These are phyloP conservation scores for Phoma sp. DNA, from an alignment of 2,329 filamentous ascomycete species.

Conservation along the genomic window DNA sequence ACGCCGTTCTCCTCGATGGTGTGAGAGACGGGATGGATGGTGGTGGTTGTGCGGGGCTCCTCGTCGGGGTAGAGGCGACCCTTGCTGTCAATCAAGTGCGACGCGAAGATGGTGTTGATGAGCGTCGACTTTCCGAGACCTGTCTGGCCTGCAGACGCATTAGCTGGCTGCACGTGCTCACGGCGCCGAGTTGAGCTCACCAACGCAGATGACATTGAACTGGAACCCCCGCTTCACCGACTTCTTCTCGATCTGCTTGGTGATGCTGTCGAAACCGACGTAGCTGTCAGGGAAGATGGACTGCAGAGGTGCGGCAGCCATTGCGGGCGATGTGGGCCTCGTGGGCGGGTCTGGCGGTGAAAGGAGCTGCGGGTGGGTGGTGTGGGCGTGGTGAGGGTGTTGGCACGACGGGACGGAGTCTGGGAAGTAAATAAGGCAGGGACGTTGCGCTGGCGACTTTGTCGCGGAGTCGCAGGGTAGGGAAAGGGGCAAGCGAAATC, in stretches of 20 bases:
- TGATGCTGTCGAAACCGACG: slow-evolving; percentile 99
- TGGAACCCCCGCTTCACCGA: slow-evolving; percentile 99
- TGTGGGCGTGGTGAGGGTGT: slow-evolving; percentile 23
- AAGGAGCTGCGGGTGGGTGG: slow-evolving; percentile 21
- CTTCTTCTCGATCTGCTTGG: slow-evolving; percentile 99
- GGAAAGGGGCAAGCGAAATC: slow-evolving; percentile 52
- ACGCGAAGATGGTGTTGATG: slow-evolving; percentile 99
- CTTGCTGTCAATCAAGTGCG: slow-evolving; percentile 98
- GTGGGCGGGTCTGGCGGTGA: slow-evolving; percentile 20
- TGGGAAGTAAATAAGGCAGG: slow-evolving; percentile 41
- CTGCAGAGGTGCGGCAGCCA: slow-evolving; percentile 70
- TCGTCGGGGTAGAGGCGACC: slow-evolving; percentile 92
- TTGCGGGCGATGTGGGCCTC: slow-evolving; percentile 50
- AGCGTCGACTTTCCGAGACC: slow-evolving; percentile 98
- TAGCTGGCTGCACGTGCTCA: slow-evolving; percentile 5
- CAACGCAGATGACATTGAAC: slow-evolving; percentile 99
- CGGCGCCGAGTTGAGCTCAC: slow-evolving; percentile 65
- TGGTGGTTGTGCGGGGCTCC: slow-evolving; percentile 91
- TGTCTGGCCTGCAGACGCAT: slow-evolving; percentile 77
- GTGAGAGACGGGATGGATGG: slow-evolving; percentile 97
- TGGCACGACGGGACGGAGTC: slow-evolving; percentile 22
- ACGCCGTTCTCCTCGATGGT: slow-evolving; percentile 99
- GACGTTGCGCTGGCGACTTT: slow-evolving; percentile 48
- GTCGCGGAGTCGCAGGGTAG: slow-evolving; percentile 46
- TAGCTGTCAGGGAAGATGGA: slow-evolving; percentile 90